Conservation (phyloP, 768 basidiomycete genomes). For the Podaxis sp. region DNA sequence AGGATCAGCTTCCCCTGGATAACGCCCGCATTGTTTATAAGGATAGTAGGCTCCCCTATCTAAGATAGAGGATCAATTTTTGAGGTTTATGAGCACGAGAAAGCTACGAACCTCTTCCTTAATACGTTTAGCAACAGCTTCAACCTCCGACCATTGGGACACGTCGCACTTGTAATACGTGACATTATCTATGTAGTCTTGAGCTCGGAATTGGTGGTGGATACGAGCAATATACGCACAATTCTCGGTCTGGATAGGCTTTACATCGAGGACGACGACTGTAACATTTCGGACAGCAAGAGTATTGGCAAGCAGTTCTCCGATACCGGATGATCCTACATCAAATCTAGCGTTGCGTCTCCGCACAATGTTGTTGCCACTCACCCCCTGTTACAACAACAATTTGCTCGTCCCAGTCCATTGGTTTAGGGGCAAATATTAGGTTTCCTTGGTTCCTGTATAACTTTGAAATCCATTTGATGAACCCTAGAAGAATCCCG, state of each 20-base stretch:
- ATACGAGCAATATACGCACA: constrained; percentile 43
- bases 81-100: background rate
- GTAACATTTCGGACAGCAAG: constrained; percentile 79
- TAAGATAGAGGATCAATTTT: constrained; percentile 28
- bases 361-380: background rate
- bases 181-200: constrained; percentile 60
- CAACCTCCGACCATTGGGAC: constrained; percentile 84
- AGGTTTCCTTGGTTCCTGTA: constrained; percentile 75
- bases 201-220: constrained; percentile 1
- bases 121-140: constrained; percentile 70
- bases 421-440: constrained; percentile 54
- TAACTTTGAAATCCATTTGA: constrained; percentile 68
- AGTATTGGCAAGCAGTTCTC: constrained; percentile 85
- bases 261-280: constrained; percentile 85
- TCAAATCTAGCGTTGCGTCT: background rate
- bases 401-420: constrained; percentile 89
- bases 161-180: constrained; percentile 90
- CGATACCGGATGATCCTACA: constrained; percentile 85
- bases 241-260: constrained; percentile 75
- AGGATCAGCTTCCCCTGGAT: constrained; percentile 86
- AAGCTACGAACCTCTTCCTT: constrained; percentile 63
- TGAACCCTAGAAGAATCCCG: constrained; percentile 46
- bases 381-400: constrained; percentile 89
- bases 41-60: constrained; percentile 86
- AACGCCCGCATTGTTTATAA: constrained; percentile 95